Base-by-base conservation (phyloP, 129 eudicot genomes). In the Artemisia tridentata region DNA sequence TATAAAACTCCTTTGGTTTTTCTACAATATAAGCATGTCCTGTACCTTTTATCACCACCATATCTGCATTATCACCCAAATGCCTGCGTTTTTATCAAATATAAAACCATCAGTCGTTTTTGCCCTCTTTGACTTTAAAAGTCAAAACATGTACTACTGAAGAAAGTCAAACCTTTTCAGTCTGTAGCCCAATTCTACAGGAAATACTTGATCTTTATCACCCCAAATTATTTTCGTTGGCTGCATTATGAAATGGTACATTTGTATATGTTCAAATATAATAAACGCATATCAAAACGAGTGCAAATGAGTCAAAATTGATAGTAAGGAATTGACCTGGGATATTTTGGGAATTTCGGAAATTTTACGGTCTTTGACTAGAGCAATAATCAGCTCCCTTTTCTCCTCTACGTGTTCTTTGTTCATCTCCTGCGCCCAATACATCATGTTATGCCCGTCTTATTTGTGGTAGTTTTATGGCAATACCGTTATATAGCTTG, bases 221-320 rank as follows among this genome's bases (percentile, higher is more conserved):
- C 91, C 95, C 95, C 95, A 88, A 0, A 88, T 51, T 72, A 88
- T 80, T 70, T 80, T 63, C 1, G 95, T 85, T 62, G 86, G 95
- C 88, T 87, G 87, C 88, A 81, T 66, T 53, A 0, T 8, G 5
- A 59, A 46, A 43, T 53, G 63, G 5, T 47, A 23, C 23, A 60
- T 12, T 47, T 11, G 6, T 29, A 55, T 43, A 8, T 64, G 65
- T 71, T 11, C 11, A 38, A 11, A 60, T 23, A 8, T 69, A n/a
- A 12, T 20, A 20, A 68, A 57, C 29, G 4, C 14, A 14, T 1
- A 12, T 15, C 9, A n/a, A 48, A 43, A 41, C 5, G 14, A 43
- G 47, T 63, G 34, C 9, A 1, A 3, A 8, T 17, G 6, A 29
- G 61, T 51, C 52, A 63, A 49, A 49, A 20, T 27, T 29, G 62